Evolutionary conservation across 1,284 basidiomycete species (phyloP), one percentile per base, ranked within the genome.

Genomic region (Schizopora paradoxa): DNA sequence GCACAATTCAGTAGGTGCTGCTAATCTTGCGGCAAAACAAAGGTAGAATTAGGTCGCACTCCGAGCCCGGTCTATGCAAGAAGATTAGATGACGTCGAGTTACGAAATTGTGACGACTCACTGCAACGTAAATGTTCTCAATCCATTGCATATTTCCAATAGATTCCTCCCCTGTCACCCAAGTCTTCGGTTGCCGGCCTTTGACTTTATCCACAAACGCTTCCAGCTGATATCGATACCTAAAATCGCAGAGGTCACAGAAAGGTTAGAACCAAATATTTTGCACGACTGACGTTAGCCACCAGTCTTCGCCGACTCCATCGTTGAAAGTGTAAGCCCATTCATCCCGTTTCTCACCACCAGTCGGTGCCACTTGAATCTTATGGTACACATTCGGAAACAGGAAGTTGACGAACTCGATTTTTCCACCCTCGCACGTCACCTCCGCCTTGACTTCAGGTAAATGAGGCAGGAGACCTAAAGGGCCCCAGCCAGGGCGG

Each of bases 221-320:
- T 58, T 79, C 76, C 27, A 82, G 62, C 57, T 79, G 76, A 50
- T 76, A 77, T 14, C 77, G 66, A 58, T 79, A 81, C 29, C 66
- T 69, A 48, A 8, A 29, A 45, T 13, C n/a, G n/a, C n/a, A 28
- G n/a, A 28, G 7, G 8, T 29, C 8, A 2, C 23, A n/a, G 11
- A 38, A 29, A 21, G 19, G 5, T n/a, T n/a, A n/a, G n/a, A n/a
- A 29, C 5, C 26, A 26, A 48, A 19, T 32, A 13, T n/a, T n/a
- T 8, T 5, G 5, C 25, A 18, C 13, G n/a, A 58, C 60, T 58
- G 59, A 76, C 51, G 78, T 72, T 26, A 69, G 60, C 77, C 78
- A 80, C 68, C 72, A 76, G 5, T 64, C 66, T 52, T 77, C 69
- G 2, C 74, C 77, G 47, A 67, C 66, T 13, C 65, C 66, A 11